These are phyloP conservation scores for Geosmithia flava DNA, from an alignment of 2,329 filamentous ascomycete genomes.

Conservation along the genomic window DNA sequence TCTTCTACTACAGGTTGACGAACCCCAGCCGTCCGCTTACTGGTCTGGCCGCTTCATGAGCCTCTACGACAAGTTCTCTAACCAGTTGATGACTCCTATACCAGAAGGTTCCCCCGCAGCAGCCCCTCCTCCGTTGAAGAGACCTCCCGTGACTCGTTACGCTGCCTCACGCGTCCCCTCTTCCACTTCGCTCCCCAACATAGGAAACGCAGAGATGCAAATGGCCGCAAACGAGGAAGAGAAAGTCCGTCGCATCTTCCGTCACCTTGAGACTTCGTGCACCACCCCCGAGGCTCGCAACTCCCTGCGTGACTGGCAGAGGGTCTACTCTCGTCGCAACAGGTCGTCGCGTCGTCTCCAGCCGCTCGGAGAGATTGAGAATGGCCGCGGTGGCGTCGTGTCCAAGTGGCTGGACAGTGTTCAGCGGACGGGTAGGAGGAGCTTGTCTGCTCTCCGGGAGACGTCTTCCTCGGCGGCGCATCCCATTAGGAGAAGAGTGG, in stretches of 20 bases:
- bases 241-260: constrained; percentile 29
- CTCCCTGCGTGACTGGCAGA: constrained; percentile 36
- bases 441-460: constrained; percentile 6
- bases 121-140: not conserved
- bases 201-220: not conserved
- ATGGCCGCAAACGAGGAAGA: constrained; percentile 23
- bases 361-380: constrained; percentile 9
- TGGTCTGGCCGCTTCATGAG: constrained; percentile 51
- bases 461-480: not conserved
- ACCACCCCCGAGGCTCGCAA: constrained; percentile 31
- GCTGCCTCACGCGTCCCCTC: not conserved
- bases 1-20: constrained; percentile 1
- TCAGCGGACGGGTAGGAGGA: constrained; percentile 4
- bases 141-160: not conserved
- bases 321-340: constrained; percentile 29
- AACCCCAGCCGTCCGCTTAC: constrained; percentile 35
- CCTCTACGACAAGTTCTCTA: constrained; percentile 33
- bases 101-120: not conserved
- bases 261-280: constrained; percentile 32
- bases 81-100: constrained; percentile 7
- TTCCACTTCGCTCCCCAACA: not conserved
- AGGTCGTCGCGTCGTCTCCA: constrained; percentile 19
- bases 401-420: constrained; percentile 13
- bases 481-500: not conserved
- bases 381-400: constrained; percentile 9